Evolutionary conservation across 805 yeast species (phyloP), one percentile per base, ranked within the genome.

Genomic region (Brettanomyces nanus): DNA sequence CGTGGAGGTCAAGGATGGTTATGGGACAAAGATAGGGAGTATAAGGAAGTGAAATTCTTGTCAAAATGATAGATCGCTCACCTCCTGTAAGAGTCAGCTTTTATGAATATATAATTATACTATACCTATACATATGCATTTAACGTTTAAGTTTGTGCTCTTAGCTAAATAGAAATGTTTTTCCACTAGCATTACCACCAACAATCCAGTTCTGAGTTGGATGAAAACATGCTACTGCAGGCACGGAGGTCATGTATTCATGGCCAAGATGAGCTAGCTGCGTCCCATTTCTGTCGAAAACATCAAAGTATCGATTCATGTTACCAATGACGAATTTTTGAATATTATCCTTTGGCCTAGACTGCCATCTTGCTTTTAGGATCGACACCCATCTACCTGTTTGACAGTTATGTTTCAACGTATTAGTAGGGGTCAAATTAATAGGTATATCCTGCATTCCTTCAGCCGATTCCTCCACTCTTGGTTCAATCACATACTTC

Each of bases 351-450:
- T 48, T 53, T 0, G 95, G 94, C 23, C 69, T 61, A 2, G 61
- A 57, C 43, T 92, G 97, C 94, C 97, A 90, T 52, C 77, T 72
- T 0, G 96, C 78, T 49, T 90, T 86, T 40, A 90, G 63, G 33
- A 90, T 90, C 1, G 95, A 80, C 0, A 92, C 95, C 98, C 98
- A 90, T 46, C 95, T 68, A 0, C 98, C 98, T 0, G 96, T 83
- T 58, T 90, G 95, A 62, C 98, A 92, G 52, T 92, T 92, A 55
- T 92, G 98, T 39, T 73, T 74, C 35, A 90, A 66, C 7, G 75
- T 74, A 20, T 74, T 69, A 21, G 68, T 53, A 0, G 95, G 95
- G n/a, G 51, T 55, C 25, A 86, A 48, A 37, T 69, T 71, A 6
- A 51, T 53, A 1, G 69, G 63, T 4, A 58, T 46, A 1, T 42